Evolutionary conservation across 495 filamentous ascomycete genomes (phyloP), one percentile per base, ranked within the genome.

Genomic region (Penicillium turbatum): DNA sequence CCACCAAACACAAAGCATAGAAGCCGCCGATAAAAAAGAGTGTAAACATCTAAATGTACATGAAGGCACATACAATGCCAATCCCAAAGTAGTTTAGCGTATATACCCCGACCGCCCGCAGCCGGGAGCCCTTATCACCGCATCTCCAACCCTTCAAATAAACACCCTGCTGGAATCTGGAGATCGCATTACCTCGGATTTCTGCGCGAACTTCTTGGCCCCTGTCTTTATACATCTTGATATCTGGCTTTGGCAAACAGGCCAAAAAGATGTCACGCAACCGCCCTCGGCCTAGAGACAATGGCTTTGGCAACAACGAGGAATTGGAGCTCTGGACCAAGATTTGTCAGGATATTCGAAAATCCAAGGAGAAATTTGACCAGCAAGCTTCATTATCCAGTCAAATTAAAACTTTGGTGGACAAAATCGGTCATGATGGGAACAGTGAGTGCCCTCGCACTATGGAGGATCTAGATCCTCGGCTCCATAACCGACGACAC

Each of bases 301-400:
- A 77, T 66, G 74, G 74, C 12, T 66, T 73, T 16, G 74, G 72
- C 17, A 78, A 76, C 35, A 79, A 85, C 55, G 83, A 86, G 65
- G 83, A 86, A 63, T 76, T 80, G 38, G 76, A 79, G 51, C 74
- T 86, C 64, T 86, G 83, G 83, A 82, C 76, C 49, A 76, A 79
- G 53, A 82, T 86, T 41, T 72, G 78, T 26, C 79, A 76, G 38
- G 81, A 84, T 56, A 68, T 82, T 26, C 72, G 72, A 48, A 76
- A 75, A 56, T 81, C 79, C 26, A 83, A 83, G 62, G 82, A 86
- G 56, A 82, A 84, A 51, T 79, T 84, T 53, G 76, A 79, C 51
- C 81, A 82, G 54, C 71, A 76, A 42, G 72, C 71, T 31, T 69
- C 64, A 7, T 49, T 83, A 30, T 72, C 72, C 0, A 68, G 75